Conservation (phyloP, 441 rosid genomes). For the Corymbia citriodora region DNA sequence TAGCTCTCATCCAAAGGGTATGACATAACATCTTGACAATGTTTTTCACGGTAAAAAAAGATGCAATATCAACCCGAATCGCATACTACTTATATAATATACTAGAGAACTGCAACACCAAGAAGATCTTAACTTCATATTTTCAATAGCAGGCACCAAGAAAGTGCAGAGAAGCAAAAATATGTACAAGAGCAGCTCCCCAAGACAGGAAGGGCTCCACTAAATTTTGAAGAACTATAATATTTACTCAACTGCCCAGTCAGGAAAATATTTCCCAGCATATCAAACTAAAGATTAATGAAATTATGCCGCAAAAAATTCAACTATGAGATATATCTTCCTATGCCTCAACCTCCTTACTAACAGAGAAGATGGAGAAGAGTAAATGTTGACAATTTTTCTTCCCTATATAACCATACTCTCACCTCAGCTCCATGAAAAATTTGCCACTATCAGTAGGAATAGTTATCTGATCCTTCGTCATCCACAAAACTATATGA, state of each 20-base stretch:
- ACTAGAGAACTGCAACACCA: not conserved
- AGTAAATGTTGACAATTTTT: not conserved
- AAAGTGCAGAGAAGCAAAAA: not conserved
- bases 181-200: not conserved
- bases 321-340: not conserved
- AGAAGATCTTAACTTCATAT: not conserved
- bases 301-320: not conserved
- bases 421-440: not conserved
- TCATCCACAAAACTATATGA: conserved; percentile 13
- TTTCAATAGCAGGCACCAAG: not conserved
- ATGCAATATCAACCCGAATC: not conserved
- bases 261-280: not conserved
- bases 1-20: not conserved
- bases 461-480: not conserved
- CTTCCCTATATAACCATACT: not conserved
- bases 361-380: not conserved
- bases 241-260: not conserved
- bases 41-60: not conserved
- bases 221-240: not conserved
- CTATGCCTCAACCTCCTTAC: not conserved
- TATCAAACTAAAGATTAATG: not conserved
- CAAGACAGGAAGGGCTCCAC: not conserved
- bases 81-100: not conserved
- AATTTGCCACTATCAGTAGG: not conserved
- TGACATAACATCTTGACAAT: not conserved